Percentiles rank a stretch among this genome's conserved stretches.
Conservation (phyloP, 495 filamentous ascomycete species). For the Neurospora africana region DNA sequence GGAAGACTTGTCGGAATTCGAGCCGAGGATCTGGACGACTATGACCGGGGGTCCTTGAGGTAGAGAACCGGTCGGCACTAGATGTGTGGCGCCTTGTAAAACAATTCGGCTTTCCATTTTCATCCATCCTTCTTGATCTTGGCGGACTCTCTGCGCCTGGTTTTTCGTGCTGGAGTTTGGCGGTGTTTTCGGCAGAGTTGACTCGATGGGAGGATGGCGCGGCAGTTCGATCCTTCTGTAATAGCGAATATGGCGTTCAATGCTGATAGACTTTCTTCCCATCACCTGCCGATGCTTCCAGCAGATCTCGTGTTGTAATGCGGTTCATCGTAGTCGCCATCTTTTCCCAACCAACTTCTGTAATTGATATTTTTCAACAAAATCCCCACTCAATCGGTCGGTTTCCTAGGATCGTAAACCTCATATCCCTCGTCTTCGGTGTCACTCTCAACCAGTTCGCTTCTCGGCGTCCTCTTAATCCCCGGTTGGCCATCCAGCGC, state of each 20-base stretch:
- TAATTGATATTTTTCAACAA: not conserved
- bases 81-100: not conserved
- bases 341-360: not conserved
- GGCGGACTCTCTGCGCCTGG: not conserved
- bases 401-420: conserved; percentile 42
- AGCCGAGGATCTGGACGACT: conserved; percentile 26
- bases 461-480: conserved; percentile 6
- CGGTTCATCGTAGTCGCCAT: not conserved
- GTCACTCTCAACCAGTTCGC: conserved; percentile 39
- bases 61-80: not conserved
- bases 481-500: conserved; percentile 12
- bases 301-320: not conserved
- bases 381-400: conserved; percentile 36
- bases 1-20: conserved; percentile 43
- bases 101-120: not conserved
- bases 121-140: not conserved
- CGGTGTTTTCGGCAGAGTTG: not conserved
- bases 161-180: not conserved
- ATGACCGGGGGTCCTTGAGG: not conserved
- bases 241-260: not conserved
- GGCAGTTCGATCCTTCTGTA: not conserved
- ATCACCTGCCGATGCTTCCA: not conserved
- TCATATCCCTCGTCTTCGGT: conserved; percentile 51
- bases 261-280: not conserved
- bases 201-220: not conserved